These are phyloP conservation scores for Cymbopogon flexuosus DNA, from an alignment of 202 grass and related monocot species.

Conservation along the genomic window DNA sequence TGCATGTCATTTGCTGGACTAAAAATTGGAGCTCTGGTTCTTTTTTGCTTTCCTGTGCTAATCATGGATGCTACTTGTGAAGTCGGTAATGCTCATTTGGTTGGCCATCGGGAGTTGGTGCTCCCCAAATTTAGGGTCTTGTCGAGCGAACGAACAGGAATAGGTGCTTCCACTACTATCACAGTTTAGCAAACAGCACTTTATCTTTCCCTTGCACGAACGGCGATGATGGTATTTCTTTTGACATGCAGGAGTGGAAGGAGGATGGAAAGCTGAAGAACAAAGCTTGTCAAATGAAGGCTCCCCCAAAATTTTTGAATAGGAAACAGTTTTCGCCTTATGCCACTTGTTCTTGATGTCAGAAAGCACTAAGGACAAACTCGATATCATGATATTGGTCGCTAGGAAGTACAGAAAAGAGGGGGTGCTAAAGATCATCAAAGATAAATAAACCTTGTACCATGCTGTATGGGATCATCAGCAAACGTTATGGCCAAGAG, in stretches of 20 bases:
- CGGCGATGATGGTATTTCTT: slow-evolving; percentile 16
- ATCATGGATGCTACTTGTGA: neutral
- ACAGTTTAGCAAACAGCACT: neutral
- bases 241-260: neutral
- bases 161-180: slow-evolving; percentile 12
- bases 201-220: slow-evolving; percentile 23
- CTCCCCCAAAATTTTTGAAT: neutral
- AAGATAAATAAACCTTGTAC: neutral
- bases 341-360: neutral
- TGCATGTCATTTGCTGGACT: neutral
- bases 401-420: neutral
- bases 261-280: neutral
- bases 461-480: neutral
- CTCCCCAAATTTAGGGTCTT: slow-evolving; percentile 29
- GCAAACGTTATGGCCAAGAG: neutral
- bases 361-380: slow-evolving; percentile 3
- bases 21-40: neutral
- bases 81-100: neutral
- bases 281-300: neutral
- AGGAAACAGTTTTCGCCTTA: neutral
- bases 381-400: slow-evolving; percentile 15
- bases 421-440: neutral
- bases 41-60: neutral
- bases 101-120: slow-evolving; percentile 17
- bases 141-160: slow-evolving; percentile 25